phyloP scores from a whole-genome alignment of 2,329 filamentous ascomycete species.

The Fusarium nelsonii region DNA sequence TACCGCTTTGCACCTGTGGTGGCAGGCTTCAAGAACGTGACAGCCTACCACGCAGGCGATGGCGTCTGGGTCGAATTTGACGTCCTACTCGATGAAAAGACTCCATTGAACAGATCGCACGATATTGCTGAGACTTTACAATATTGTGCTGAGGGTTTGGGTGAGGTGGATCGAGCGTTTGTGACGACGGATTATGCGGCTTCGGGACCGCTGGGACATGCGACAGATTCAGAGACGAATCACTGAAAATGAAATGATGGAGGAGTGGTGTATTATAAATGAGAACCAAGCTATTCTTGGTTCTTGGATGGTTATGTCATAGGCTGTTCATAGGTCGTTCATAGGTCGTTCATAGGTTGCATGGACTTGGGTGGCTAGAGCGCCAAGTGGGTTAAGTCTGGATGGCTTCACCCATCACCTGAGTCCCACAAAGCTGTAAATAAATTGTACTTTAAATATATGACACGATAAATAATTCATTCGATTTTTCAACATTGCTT shows the following conservation, averaged over 20 bases:
- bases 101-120: constrained; percentile 49
- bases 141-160: constrained; percentile 52
- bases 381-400: background rate
- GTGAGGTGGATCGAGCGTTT: constrained; percentile 51
- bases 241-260: constrained; percentile 17
- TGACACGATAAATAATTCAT: background rate
- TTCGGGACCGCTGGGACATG: constrained; percentile 50
- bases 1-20: constrained; percentile 52
- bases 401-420: constrained; percentile 1
- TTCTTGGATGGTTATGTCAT: constrained; percentile 20
- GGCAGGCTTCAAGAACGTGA: constrained; percentile 51
- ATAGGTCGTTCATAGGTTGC: background rate
- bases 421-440: background rate
- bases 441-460: background rate
- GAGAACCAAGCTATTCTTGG: background rate
- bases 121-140: constrained; percentile 53
- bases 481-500: too few relatives aligned
- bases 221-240: constrained; percentile 47
- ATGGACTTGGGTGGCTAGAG: background rate
- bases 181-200: constrained; percentile 53
- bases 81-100: constrained; percentile 50
- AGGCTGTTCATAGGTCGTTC: background rate
- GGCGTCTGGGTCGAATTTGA: constrained; percentile 54
- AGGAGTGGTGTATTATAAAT: background rate
- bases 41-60: constrained; percentile 52